Evolutionary conservation across 1,284 basidiomycete species (phyloP).

Genomic region (Puccinia coronata): DNA sequence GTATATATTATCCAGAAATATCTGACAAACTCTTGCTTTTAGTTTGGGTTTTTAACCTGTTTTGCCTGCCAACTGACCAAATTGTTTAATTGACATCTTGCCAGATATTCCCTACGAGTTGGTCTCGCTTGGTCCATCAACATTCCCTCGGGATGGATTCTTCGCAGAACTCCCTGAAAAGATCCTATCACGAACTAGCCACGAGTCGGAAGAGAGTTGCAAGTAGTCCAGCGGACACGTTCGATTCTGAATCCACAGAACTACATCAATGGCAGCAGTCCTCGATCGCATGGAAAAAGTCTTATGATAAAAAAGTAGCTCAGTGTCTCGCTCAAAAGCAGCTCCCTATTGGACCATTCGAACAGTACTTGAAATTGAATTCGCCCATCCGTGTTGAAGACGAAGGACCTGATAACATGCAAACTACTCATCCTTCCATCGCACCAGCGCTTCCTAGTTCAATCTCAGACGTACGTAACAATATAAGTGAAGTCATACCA

Average conservation of each 20-base stretch:
- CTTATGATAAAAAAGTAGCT: constrained; percentile 27
- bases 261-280: constrained; percentile 20
- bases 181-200: background rate
- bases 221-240: background rate
- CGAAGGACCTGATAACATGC: background rate
- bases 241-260: constrained; percentile 15
- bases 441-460: background rate
- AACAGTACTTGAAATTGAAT: constrained; percentile 9
- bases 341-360: constrained; percentile 27
- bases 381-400: background rate
- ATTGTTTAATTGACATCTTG: background rate
- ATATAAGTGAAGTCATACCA: background rate
- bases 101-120: background rate
- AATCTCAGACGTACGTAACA: background rate
- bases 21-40: no score
- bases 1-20: no score
- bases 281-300: constrained; percentile 23
- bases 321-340: constrained; percentile 26
- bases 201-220: constrained; percentile 5
- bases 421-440: background rate
- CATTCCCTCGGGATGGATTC: background rate
- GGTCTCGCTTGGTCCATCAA: background rate
- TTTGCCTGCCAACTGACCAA: background rate
- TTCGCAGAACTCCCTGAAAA: background rate
- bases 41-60: no score